phyloP scores from a whole-genome alignment of 805 yeast species.

The Brettanomyces nanus region DNA sequence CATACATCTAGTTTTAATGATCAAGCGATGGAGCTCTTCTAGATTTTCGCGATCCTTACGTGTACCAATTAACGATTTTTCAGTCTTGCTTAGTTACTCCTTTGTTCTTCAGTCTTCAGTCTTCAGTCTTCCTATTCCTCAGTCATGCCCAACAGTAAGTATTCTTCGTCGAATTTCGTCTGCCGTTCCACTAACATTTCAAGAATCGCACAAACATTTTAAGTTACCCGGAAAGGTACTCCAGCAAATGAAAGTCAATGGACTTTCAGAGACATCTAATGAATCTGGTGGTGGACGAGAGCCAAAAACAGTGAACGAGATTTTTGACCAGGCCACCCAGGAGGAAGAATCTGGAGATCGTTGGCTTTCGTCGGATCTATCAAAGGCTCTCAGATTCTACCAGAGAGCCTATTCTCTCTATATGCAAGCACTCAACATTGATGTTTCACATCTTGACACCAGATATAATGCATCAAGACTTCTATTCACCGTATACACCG shows the following conservation, averaged over 20 bases:
- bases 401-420: constrained; percentile 47
- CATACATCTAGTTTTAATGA: no score
- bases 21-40: no score
- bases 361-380: constrained; percentile 58
- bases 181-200: no score
- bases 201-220: constrained; percentile 6
- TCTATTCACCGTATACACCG: constrained; percentile 48
- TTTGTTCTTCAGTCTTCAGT: no score
- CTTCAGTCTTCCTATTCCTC: no score
- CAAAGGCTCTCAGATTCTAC: constrained; percentile 59
- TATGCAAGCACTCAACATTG: constrained; percentile 25
- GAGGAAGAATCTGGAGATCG: constrained; percentile 74
- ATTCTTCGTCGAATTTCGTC: no score
- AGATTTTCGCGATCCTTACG: no score
- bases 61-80: no score
- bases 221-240: constrained; percentile 11
- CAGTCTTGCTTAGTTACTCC: no score
- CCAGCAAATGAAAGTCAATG: constrained; percentile 5
- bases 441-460: constrained; percentile 32
- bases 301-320: constrained; percentile 42
- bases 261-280: neutral
- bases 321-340: constrained; percentile 44
- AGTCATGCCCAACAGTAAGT: no score
- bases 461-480: constrained; percentile 54
- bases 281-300: constrained; percentile 4